Evolutionary conservation across 495 filamentous ascomycete species (phyloP).

Genomic region (Penicillium lagena): DNA sequence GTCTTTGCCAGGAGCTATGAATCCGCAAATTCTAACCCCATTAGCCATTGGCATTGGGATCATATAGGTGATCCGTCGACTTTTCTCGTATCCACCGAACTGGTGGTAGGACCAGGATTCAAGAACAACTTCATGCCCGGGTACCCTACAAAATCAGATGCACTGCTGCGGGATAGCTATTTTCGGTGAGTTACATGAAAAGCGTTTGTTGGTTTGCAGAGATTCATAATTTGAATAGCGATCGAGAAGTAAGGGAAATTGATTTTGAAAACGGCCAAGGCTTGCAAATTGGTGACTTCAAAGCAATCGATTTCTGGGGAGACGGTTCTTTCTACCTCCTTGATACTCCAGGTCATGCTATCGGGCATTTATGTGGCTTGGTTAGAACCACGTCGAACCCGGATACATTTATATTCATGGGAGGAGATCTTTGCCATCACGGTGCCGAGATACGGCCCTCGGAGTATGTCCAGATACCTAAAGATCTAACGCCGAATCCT

Average conservation of each 20-base stretch:
- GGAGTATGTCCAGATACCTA: slow-evolving; percentile 1
- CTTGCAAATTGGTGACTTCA: slow-evolving; percentile 22
- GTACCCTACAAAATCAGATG: slow-evolving; percentile 40
- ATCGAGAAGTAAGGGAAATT: slow-evolving; percentile 32
- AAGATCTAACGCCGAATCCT: neutral
- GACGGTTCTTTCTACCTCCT: slow-evolving; percentile 43
- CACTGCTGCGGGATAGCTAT: slow-evolving; percentile 35
- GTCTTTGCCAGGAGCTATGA: neutral
- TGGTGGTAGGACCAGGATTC: slow-evolving; percentile 55
- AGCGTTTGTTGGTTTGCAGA: too few species aligned
- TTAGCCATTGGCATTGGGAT: slow-evolving; percentile 54
- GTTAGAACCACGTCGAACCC: slow-evolving; percentile 24
- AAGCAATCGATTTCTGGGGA: slow-evolving; percentile 45
- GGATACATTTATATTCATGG: slow-evolving; percentile 37
- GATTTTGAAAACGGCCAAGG: slow-evolving; percentile 34
- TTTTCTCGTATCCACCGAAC: slow-evolving; percentile 41
- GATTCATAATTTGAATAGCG: slow-evolving; percentile 15
- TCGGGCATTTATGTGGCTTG: slow-evolving; percentile 34
- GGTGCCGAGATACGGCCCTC: slow-evolving; percentile 47
- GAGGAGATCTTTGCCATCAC: slow-evolving; percentile 50
- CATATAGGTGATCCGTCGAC: slow-evolving; percentile 50
- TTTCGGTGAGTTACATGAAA: slow-evolving; percentile 19
- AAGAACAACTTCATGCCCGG: slow-evolving; percentile 39
- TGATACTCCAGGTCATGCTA: slow-evolving; percentile 32
- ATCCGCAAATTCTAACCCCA: neutral